A percentile compares a stretch with the other conserved stretches of the same genome.
Conservation (phyloP, 805 yeast species). For the Starmerella geochares region DNA sequence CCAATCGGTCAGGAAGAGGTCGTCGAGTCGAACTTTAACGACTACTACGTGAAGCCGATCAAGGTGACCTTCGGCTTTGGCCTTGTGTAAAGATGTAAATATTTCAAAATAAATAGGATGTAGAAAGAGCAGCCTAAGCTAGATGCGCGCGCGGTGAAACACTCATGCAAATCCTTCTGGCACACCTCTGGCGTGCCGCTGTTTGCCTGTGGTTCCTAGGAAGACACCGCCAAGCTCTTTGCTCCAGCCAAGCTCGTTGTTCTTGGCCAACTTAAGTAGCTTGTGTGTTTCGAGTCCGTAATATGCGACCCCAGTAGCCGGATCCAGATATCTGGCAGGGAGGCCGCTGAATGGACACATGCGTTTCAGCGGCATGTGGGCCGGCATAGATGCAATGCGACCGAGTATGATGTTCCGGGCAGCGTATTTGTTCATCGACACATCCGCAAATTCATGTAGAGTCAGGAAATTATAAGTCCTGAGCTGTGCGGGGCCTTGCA, state of each 20-base stretch:
- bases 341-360: constrained; percentile 66
- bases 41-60: constrained; percentile 79
- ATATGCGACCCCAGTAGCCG: constrained; percentile 78
- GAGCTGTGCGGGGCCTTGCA: constrained; percentile 19
- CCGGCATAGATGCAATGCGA: constrained; percentile 32
- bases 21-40: constrained; percentile 74
- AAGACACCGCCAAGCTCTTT: constrained; percentile 39
- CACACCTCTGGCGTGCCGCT: constrained; percentile 46
- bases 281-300: constrained; percentile 71
- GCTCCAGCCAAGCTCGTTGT: constrained; percentile 46
- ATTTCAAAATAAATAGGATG: not conserved
- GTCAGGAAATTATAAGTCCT: constrained; percentile 36
- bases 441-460: constrained; percentile 40
- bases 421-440: constrained; percentile 20
- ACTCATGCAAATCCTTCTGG: constrained; percentile 63
- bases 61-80: constrained; percentile 93
- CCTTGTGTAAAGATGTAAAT: constrained; percentile 28
- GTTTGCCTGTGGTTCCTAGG: constrained; percentile 31
- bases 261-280: constrained; percentile 43
- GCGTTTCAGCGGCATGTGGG: constrained; percentile 40
- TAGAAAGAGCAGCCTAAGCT: too few species aligned
- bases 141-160: too few species aligned
- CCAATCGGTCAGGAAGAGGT: constrained; percentile 93
- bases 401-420: constrained; percentile 47
- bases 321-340: constrained; percentile 78